A percentile compares a stretch with the other conserved stretches of the same genome.
Evolutionary conservation across 805 yeast genomes (phyloP).

Genomic region (Metschnikowia lachancei): DNA sequence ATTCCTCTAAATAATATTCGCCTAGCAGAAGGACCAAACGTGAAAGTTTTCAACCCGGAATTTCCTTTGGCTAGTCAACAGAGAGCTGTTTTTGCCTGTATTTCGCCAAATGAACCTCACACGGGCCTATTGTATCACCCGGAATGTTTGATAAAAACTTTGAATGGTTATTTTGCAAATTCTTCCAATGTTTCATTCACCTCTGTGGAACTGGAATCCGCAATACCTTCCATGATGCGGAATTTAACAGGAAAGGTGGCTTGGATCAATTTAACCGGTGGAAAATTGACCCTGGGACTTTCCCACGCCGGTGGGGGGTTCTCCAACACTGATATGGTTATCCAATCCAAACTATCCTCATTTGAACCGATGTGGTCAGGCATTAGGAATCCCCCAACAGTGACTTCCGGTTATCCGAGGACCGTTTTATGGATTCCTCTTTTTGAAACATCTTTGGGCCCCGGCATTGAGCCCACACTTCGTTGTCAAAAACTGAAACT

Average conservation of each 20-base stretch:
- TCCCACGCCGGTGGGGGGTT: too few species aligned
- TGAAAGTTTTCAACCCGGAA: constrained; percentile 6
- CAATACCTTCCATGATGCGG: background rate
- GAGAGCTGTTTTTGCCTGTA: constrained; percentile 3
- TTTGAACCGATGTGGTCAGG: background rate
- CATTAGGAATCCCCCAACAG: background rate
- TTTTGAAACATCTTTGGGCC: constrained; percentile 13
- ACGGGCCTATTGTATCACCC: constrained; percentile 16
- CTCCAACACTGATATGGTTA: constrained; percentile 2
- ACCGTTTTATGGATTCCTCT: constrained; percentile 22
- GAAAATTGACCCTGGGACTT: too few species aligned
- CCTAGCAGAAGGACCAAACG: background rate
- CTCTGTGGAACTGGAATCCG: constrained; percentile 8
- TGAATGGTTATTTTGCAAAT: constrained; percentile 8
- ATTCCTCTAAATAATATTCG: constrained; percentile 11
- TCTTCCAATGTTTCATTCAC: constrained; percentile 13
- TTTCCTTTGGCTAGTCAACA: constrained; percentile 5
- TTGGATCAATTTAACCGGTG: constrained; percentile 8
- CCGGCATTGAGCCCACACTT: constrained; percentile 3
- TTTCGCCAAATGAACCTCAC: background rate
- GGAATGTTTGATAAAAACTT: background rate
- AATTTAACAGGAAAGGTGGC: background rate
- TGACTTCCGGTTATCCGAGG: background rate
- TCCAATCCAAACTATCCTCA: constrained; percentile 2
- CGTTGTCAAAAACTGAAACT: background rate